Base-by-base conservation (phyloP, 768 basidiomycete genomes). In the Collybia mongolica region DNA sequence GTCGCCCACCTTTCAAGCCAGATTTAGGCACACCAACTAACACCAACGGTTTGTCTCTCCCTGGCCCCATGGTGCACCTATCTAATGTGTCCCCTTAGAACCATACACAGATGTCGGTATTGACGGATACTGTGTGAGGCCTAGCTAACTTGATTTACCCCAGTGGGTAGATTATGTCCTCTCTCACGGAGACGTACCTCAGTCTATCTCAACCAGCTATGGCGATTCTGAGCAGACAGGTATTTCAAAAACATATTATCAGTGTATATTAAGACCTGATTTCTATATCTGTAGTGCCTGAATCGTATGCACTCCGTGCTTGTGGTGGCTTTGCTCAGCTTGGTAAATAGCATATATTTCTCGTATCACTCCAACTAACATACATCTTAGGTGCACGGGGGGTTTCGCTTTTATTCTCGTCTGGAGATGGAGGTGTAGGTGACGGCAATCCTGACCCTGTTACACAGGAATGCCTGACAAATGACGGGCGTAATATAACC, bases 141-240 rank as follows among this genome's bases (percentile, higher is more conserved):
- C 32, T 32, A 32, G 32, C 11, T 32, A 9, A 32, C 11, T 12
- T 2, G 24, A 5, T 32, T 6, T 11, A 32, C 32, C 3, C 4
- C 11, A 68, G 15, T 89, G 86, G 86, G 61, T 89, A 5, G 72
- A 84, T 36, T 82, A 75, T 47, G 56, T 88, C 17, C 65, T 78
- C 1, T 56, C 57, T 18, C 73, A 79, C 6, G 48, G 65, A 1
- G 63, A 69, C 18, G 64, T 76, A 2, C 83, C 85, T 6, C 74
- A 79, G 56, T 74, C 78, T 2, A 84, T 88, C 23, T 83, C 84
- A 1, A 87, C 82, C 0, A 83, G 81, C 56, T 88, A 88, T 59
- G 82, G 75, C 2, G 86, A 88, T 41, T 74, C 81, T 48, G 87
- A 89, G 49, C 83, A 85, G 59, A 82, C 83, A 12, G 82, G 83